Conservation (phyloP, 805 yeast species). For the Metschnikowia continentalis region DNA sequence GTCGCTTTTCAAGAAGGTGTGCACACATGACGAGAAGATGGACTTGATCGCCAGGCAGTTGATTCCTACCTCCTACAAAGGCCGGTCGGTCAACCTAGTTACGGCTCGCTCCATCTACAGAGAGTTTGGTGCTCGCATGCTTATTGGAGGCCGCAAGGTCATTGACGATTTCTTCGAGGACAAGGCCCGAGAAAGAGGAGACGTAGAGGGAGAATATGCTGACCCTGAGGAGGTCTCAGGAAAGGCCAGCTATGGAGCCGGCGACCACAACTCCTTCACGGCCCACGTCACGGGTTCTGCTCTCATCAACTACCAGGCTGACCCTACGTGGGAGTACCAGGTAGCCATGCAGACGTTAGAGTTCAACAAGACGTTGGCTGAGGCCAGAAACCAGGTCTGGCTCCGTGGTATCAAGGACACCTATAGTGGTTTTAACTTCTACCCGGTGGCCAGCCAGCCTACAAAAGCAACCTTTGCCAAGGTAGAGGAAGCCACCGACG, state of each 20-base stretch:
- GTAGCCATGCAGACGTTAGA: constrained; percentile 76
- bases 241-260: constrained; percentile 13
- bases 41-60: constrained; percentile 76
- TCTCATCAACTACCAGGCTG: constrained; percentile 42
- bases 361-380: constrained; percentile 60
- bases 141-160: constrained; percentile 74
- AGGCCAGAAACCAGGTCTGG: constrained; percentile 51
- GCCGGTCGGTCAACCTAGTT: constrained; percentile 82
- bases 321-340: constrained; percentile 80
- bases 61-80: constrained; percentile 86
- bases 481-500: constrained; percentile 20
- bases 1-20: constrained; percentile 64
- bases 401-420: constrained; percentile 68
- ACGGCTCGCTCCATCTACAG: constrained; percentile 85
- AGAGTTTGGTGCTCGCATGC: constrained; percentile 86
- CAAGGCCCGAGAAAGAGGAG: constrained; percentile 54
- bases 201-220: constrained; percentile 65
- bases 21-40: constrained; percentile 73
- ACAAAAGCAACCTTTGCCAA: constrained; percentile 31
- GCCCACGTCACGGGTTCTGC: constrained; percentile 42
- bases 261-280: constrained; percentile 17
- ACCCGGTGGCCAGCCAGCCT: constrained; percentile 77
- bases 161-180: constrained; percentile 87
- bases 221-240: constrained; percentile 42
- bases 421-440: constrained; percentile 77